phyloP scores from a whole-genome alignment of 2,329 filamentous ascomycete genomes.

The Ophiostoma triangulosporum region DNA sequence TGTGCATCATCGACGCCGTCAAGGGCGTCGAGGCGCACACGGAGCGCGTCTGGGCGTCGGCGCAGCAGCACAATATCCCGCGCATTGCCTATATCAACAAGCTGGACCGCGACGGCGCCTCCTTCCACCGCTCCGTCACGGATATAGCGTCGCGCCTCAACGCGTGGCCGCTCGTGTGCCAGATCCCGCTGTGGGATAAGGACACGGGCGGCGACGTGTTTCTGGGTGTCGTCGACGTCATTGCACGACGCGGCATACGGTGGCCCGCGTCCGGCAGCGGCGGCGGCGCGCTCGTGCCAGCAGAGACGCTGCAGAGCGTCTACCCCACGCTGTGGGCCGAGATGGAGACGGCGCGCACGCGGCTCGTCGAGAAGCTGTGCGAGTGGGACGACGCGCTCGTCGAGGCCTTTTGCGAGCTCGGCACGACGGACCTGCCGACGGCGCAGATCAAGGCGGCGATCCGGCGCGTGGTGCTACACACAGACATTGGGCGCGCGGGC shows the following conservation, averaged over 20 bases:
- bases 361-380: constrained; percentile 70
- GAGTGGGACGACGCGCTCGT: constrained; percentile 81
- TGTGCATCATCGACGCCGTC: constrained; percentile 25
- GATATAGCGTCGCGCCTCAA: constrained; percentile 70
- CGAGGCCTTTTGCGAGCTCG: constrained; percentile 66
- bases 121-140: constrained; percentile 70
- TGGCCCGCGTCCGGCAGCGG: constrained; percentile 38
- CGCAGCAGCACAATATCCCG: constrained; percentile 73
- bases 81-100: constrained; percentile 75
- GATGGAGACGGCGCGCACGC: constrained; percentile 59
- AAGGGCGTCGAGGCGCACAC: constrained; percentile 79
- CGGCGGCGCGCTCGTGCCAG: constrained; percentile 18
- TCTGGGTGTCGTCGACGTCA: constrained; percentile 70
- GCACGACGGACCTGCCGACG: constrained; percentile 60
- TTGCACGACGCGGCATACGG: constrained; percentile 59
- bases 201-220: constrained; percentile 65
- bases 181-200: constrained; percentile 87
- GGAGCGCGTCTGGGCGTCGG: constrained; percentile 89
- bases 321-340: constrained; percentile 48
- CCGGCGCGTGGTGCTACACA: constrained; percentile 45
- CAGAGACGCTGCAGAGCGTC: constrained; percentile 32
- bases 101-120: constrained; percentile 68
- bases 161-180: constrained; percentile 81
- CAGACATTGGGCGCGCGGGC: constrained; percentile 32
- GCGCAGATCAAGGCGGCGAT: constrained; percentile 59